Evolutionary conservation across 495 filamentous ascomycete genomes (phyloP), one percentile per base, ranked within the genome.

Genomic region (Podospora pseudopauciseta): DNA sequence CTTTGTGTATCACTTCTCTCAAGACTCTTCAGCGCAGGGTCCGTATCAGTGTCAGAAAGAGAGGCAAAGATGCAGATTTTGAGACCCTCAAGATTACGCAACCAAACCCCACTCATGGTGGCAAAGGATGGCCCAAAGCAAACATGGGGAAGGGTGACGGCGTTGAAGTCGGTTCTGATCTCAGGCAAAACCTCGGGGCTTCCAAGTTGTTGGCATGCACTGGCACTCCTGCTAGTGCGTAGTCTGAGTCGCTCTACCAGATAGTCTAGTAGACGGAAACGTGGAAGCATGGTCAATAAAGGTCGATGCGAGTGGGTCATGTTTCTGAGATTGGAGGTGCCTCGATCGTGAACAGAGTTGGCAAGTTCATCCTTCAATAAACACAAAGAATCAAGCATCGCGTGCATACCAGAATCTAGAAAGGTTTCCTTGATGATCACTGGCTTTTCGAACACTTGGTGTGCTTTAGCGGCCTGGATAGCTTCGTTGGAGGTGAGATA

Each of bases 401-500:
- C 32, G 20, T 62, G 60, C 60, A 62, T 62, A 13, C 60, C 60
- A 20, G 60, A 62, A n/a, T 62, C 60, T 16, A 27, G 18, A n/a
- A 62, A 62, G 13, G 28, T 62, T 11, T 62, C 60, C 28, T 62
- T 62, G 23, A 62, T 62, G 23, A 62, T 27, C 26, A 62, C 13
- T 16, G 60, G 60, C 60, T 62, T 28, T 6, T 34, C 6, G 13
- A 62, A 62, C 5, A 28, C 28, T n/a, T 62, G 16, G 9, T 26
- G 20, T 6, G 18, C 9, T 9, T 34, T 19, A 30, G 60, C 60
- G 16, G 60, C 23, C 19, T 27, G 60, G 6, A 62, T 27, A 5
- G 60, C 60, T 62, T 62, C 60, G 26, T 62, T 9, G 13, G 19
- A 62, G 16, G 60, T 62, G 19, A 62, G 26, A 32, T 62, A 62